Base-by-base conservation (phyloP, 345 rosid species). In the Hypericum perforatum region DNA sequence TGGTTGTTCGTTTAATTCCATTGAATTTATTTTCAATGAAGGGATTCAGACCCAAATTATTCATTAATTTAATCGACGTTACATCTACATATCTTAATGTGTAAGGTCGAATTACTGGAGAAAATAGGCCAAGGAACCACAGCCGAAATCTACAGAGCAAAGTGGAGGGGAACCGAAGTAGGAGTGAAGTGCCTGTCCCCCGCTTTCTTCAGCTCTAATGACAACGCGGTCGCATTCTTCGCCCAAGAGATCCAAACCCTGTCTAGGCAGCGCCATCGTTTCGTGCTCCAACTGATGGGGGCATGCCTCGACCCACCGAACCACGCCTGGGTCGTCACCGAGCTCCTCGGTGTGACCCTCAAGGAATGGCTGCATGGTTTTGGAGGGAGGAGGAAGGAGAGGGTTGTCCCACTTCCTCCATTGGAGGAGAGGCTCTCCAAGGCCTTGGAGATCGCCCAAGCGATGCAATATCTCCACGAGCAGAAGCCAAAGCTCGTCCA, bases 391-490 rank as follows among this genome's bases (percentile, higher is more conserved):
- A 48, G 45, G 15, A 68, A 43, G 54, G 70, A 62, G n/a, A 63
- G 78, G 62, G 47, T 10, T 2, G n/a, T 52, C 2, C 76, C 80
- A 0, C 42, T 79, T 40, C 83, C 89, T 2, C 72, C 74, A 4
- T n/a, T 82, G 0, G 39, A 51, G 32, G 72, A 68, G 53, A 65
- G 90, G 43, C 29, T 82, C 44, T 37, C 10, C 1, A 68, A 42
- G 56, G 82, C 83, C 0, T 5, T 76, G 68, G 86, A 82, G 69
- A 82, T 77, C 16, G 69, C 90, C 11, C 83, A 74, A 53, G 85
- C 78, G 7, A 77, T 82, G 83, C 84, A 79, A 40, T 75, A 82
- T 11, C 72, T 82, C 10, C 90, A 82, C 60, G 80, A 72, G 54
- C 90, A 82, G 52, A 72, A 59, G 37, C 86, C 90, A 0, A 76